A percentile compares a stretch with the other conserved stretches of the same genome.
Conservation (phyloP, 2,329 filamentous ascomycete species). For the Aspergillus pseudotamarii region DNA sequence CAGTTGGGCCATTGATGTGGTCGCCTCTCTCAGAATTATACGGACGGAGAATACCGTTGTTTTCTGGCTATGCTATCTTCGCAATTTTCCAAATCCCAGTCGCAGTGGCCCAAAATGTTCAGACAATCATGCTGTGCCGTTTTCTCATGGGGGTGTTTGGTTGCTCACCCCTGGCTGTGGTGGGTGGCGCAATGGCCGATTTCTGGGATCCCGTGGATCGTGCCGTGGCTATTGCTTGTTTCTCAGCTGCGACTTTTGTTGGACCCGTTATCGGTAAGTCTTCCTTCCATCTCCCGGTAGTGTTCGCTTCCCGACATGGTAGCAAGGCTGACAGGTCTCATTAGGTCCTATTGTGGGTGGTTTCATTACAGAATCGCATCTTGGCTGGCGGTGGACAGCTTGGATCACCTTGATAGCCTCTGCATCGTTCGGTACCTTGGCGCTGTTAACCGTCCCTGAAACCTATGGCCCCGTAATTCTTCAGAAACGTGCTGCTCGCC, state of each 20-base stretch:
- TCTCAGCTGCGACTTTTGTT: constrained; percentile 51
- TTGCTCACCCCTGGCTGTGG: constrained; percentile 53
- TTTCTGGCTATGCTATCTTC: constrained; percentile 53
- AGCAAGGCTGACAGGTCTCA: neutral
- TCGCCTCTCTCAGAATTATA: constrained; percentile 53
- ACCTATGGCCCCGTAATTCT: constrained; percentile 55
- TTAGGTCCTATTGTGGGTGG: constrained; percentile 52
- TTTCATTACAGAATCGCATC: constrained; percentile 51
- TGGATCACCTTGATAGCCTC: constrained; percentile 58
- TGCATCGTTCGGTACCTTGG: constrained; percentile 46
- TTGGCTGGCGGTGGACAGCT: constrained; percentile 61
- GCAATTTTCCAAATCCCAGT: constrained; percentile 59
- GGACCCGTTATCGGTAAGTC: constrained; percentile 48
- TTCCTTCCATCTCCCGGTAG: neutral
- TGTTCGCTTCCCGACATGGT: neutral
- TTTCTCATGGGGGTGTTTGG: constrained; percentile 59
- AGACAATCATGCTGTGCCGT: constrained; percentile 58
- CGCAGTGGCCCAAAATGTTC: constrained; percentile 55
- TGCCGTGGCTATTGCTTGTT: constrained; percentile 49
- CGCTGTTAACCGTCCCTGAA: constrained; percentile 53
- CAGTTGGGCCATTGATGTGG: constrained; percentile 56
- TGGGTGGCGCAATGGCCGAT: constrained; percentile 53
- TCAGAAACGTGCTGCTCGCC: constrained; percentile 47
- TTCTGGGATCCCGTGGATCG: constrained; percentile 53
- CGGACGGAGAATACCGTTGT: constrained; percentile 53